Percentiles rank a stretch among this genome's conserved stretches.
Evolutionary conservation across 331 rosid species (phyloP).

Genomic region (Stylosanthes scabra): DNA sequence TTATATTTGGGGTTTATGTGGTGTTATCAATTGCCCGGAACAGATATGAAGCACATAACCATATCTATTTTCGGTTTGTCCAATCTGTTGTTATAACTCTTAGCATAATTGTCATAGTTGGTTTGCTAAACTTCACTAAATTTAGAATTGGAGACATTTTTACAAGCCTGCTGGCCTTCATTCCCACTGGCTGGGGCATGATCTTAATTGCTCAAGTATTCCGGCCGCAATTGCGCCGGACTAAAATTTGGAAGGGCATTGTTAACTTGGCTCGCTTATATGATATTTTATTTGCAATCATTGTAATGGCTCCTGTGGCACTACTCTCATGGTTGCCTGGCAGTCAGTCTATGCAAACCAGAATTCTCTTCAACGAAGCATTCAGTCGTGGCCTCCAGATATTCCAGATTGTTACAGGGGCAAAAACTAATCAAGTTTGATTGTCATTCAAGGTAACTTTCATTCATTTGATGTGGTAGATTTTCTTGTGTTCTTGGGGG

Average conservation of each 20-base stretch:
- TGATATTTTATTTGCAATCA: slow-evolving; percentile 83
- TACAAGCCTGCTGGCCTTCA: slow-evolving; percentile 88
- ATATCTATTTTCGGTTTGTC: slow-evolving; percentile 81
- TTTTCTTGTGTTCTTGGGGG: neutral
- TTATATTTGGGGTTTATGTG: slow-evolving; percentile 58
- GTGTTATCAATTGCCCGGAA: slow-evolving; percentile 68
- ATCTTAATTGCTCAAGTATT: slow-evolving; percentile 87
- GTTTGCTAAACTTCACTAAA: slow-evolving; percentile 71
- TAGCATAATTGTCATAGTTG: slow-evolving; percentile 57
- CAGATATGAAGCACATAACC: slow-evolving; percentile 64
- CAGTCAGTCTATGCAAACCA: slow-evolving; percentile 96
- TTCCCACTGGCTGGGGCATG: slow-evolving; percentile 99
- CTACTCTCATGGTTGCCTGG: slow-evolving; percentile 95
- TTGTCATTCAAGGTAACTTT: slow-evolving; percentile 60
- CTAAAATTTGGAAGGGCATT: slow-evolving; percentile 68
- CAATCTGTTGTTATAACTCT: slow-evolving; percentile 66
- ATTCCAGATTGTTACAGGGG: slow-evolving; percentile 91
- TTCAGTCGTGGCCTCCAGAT: slow-evolving; percentile 97
- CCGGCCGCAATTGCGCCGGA: slow-evolving; percentile 63
- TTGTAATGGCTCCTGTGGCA: slow-evolving; percentile 86
- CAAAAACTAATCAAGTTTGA: slow-evolving; percentile 62
- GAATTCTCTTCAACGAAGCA: slow-evolving; percentile 96
- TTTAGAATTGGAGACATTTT: slow-evolving; percentile 73
- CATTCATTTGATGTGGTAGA: neutral
- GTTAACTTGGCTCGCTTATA: slow-evolving; percentile 85